Evolutionary conservation across 805 yeast genomes (phyloP), one percentile per base, ranked within the genome.

Genomic region (Kuraishia borneana): DNA sequence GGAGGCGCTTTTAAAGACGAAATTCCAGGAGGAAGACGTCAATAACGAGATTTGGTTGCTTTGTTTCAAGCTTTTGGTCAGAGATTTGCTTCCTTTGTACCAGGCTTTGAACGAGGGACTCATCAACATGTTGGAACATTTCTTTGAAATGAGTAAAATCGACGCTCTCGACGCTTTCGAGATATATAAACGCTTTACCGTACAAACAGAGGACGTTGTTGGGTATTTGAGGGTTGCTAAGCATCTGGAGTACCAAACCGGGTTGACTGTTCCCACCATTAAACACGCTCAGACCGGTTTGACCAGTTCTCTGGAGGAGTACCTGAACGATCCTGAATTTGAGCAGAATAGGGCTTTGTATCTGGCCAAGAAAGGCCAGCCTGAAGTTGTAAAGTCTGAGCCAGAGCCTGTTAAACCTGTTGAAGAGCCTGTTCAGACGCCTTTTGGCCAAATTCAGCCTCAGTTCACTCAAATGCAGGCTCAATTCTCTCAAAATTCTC

Each of bases 211-310:
- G 35, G 79, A 76, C 50, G 97, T 89, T 7, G 92, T 92, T 20
- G 79, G 77, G 44, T 92, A 82, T 55, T 66, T 92, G 48, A 75
- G 94, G 46, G 76, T 81, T 12, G 98, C 97, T 4, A 89, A 92
- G 51, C 85, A 81, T 53, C 64, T 84, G 43, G 95, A 84, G 56
- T 73, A 76, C 50, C 73, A 87, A 9, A 87, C 96, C 3, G 87
- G 87, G 47, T 63, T 89, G 43, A 88, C 80, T 47, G 95, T 92
- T 22, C 98, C 98, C 25, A 88, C 95, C 10, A 88, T 92, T 40
- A 84, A 84, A 52, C 98, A 92, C 58, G 97, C 97, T 2, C 96
- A 96, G 17, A 88, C 96, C 2, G 92, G 95, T 18, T 66, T 92
- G 42, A 82, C 95, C 3, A 69, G 76, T 22, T 78, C 94, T 10